These are phyloP conservation scores for Fusarium zealandicum DNA, from an alignment of 2,329 filamentous ascomycete species.

Conservation along the genomic window DNA sequence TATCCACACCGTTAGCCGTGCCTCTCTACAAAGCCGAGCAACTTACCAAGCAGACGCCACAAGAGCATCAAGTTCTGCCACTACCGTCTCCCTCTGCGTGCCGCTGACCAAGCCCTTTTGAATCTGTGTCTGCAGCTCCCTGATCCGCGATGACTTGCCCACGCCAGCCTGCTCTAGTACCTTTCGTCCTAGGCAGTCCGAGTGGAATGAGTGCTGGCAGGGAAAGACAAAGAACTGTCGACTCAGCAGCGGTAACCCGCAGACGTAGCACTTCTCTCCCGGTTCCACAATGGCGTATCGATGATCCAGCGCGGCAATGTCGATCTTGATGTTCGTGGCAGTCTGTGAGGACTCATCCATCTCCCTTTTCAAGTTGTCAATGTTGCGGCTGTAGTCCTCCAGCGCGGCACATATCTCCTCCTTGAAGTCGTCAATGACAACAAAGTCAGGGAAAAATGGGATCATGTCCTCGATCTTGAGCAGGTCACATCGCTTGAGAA, in stretches of 20 bases:
- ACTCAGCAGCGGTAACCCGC: constrained; percentile 83
- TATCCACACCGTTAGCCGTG: constrained; percentile 46
- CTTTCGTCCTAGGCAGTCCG: constrained; percentile 86
- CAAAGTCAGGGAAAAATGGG: constrained; percentile 98
- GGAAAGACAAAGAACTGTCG: constrained; percentile 98
- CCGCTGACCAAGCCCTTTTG: constrained; percentile 76
- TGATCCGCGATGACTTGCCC: constrained; percentile 79
- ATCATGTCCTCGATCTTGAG: constrained; percentile 96
- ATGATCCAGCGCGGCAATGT: constrained; percentile 84
- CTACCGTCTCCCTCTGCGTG: constrained; percentile 78
- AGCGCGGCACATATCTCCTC: constrained; percentile 95
- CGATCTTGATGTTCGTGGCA: constrained; percentile 86
- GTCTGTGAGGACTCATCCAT: constrained; percentile 96
- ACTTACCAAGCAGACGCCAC: constrained; percentile 87
- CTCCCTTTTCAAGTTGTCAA: constrained; percentile 85
- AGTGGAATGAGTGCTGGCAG: constrained; percentile 97
- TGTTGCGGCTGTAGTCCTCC: constrained; percentile 91
- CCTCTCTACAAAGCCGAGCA: not conserved
- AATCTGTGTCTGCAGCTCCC: constrained; percentile 84
- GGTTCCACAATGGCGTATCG: constrained; percentile 97
- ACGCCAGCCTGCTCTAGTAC: constrained; percentile 83
- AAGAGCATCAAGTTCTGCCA: constrained; percentile 88
- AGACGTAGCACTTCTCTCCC: constrained; percentile 92
- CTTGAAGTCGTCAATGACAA: constrained; percentile 98
- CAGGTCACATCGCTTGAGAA: constrained; percentile 88